Evolutionary conservation across 345 rosid genomes (phyloP).

Genomic region (Capsella bursapastoris): DNA sequence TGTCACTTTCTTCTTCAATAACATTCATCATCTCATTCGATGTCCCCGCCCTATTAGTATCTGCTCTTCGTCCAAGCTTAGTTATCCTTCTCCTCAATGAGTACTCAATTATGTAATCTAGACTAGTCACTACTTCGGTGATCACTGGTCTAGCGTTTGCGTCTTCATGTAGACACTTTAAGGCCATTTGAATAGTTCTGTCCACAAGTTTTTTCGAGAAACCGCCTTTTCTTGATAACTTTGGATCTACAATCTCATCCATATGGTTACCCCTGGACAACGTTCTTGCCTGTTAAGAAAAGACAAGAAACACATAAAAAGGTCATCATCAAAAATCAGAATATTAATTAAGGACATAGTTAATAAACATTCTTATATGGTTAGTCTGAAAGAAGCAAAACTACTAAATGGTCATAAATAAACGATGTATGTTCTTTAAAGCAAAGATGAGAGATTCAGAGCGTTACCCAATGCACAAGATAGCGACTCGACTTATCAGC

Average conservation of each 20-base stretch:
- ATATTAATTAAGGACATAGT: background rate
- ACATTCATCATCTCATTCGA: conserved; percentile 40
- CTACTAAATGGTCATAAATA: background rate
- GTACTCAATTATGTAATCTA: conserved; percentile 51
- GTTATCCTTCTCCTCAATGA: background rate
- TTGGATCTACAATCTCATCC: conserved; percentile 56
- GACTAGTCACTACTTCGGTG: conserved; percentile 55
- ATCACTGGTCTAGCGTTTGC: conserved; percentile 57
- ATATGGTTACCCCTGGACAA: conserved; percentile 37
- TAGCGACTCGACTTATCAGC: conserved; percentile 38
- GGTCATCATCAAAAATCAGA: background rate
- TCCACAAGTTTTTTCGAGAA: conserved; percentile 43
- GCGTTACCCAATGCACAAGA: conserved; percentile 65
- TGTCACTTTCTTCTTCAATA: conserved; percentile 50
- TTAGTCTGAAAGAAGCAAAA: background rate
- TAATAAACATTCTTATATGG: too few relatives aligned
- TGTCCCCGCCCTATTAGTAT: conserved; percentile 2
- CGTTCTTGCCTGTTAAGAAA: conserved; percentile 47
- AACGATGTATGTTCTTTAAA: background rate
- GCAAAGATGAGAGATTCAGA: background rate
- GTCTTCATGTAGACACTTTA: conserved; percentile 55
- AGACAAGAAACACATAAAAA: background rate
- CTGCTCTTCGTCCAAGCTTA: conserved; percentile 7
- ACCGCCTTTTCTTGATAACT: conserved; percentile 42
- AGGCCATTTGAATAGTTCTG: conserved; percentile 60